phyloP scores from a whole-genome alignment of 2,329 filamentous ascomycete genomes.

The Diaporthe aspalathi region DNA sequence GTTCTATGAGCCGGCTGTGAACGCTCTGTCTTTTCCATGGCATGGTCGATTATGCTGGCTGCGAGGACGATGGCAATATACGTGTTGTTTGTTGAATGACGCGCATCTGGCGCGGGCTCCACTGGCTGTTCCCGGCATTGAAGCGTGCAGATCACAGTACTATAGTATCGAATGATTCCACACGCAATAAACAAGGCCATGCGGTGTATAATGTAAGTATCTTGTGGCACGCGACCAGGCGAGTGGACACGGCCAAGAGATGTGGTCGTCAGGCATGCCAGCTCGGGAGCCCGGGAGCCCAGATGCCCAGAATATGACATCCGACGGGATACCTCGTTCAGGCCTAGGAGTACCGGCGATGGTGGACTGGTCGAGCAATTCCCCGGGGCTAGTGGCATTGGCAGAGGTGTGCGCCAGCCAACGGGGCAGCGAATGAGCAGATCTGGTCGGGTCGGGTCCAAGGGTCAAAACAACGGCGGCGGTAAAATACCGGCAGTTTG shows the following conservation, averaged over 20 bases:
- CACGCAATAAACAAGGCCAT: not conserved
- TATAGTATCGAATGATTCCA: not conserved
- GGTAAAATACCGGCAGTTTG: conserved; percentile 20
- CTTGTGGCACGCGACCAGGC: conserved; percentile 9
- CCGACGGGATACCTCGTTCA: conserved; percentile 7
- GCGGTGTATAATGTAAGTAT: not conserved
- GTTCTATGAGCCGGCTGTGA: not conserved
- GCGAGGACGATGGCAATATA: not conserved
- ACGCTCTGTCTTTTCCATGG: not conserved
- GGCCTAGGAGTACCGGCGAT: not conserved
- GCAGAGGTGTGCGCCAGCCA: not conserved
- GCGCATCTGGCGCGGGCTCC: not conserved
- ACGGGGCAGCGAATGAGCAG: conserved; percentile 1
- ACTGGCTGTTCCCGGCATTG: not conserved
- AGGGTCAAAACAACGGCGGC: conserved; percentile 15
- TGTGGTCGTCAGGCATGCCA: not conserved
- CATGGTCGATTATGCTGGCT: not conserved
- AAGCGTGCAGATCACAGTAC: not conserved
- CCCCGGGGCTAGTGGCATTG: conserved; percentile 7
- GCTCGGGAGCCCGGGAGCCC: not conserved
- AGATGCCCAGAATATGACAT: not conserved
- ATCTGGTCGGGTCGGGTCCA: not conserved
- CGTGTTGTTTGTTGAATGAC: not conserved
- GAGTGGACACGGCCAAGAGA: conserved; percentile 22
- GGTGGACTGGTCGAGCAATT: conserved; percentile 4